phyloP scores from a whole-genome alignment of 2,329 filamentous ascomycete species.

The Volutella citrinella region DNA sequence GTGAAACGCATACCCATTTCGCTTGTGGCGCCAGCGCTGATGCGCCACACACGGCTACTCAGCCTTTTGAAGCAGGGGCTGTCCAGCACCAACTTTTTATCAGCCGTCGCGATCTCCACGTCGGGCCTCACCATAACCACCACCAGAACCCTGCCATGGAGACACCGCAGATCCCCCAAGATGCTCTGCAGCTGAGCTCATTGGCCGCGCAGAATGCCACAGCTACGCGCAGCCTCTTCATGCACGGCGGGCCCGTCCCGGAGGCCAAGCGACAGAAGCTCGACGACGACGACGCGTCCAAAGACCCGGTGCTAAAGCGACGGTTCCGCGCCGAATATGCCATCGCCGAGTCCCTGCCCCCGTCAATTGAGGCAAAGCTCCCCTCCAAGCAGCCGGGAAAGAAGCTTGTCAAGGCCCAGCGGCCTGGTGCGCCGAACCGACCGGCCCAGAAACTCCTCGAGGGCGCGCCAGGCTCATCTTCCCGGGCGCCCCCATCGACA shows the following conservation, averaged over 20 bases:
- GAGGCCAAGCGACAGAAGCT: conserved; percentile 38
- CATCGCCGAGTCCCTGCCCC: conserved; percentile 72
- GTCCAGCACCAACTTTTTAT: conserved; percentile 22
- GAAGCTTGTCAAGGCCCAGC: conserved; percentile 31
- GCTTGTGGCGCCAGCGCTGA: no score
- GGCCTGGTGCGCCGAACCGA: conserved; percentile 43
- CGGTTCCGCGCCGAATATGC: conserved; percentile 74
- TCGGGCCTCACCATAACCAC: conserved; percentile 6
- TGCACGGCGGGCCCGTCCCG: conserved; percentile 21
- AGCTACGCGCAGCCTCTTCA: conserved; percentile 30
- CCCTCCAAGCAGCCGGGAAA: conserved; percentile 43
- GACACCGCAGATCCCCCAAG: conserved; percentile 28
- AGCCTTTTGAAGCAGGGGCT: conserved; percentile 21
- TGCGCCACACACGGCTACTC: conserved; percentile 31
- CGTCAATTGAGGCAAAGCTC: conserved; percentile 75
- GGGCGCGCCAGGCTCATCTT: conserved; percentile 30
- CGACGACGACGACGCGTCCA: conserved; percentile 33
- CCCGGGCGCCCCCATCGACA: conserved; percentile 41
- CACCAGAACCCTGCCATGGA: conserved; percentile 27
- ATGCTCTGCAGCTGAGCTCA: conserved; percentile 31
- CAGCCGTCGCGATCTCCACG: conserved; percentile 7
- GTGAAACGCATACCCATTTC: no score
- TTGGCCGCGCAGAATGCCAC: conserved; percentile 35
- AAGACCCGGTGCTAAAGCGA: conserved; percentile 33
- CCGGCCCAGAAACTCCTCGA: conserved; percentile 39